These are phyloP conservation scores for Craterostigma plantagineum DNA, from an alignment of 257 asterid species.

Conservation along the genomic window DNA sequence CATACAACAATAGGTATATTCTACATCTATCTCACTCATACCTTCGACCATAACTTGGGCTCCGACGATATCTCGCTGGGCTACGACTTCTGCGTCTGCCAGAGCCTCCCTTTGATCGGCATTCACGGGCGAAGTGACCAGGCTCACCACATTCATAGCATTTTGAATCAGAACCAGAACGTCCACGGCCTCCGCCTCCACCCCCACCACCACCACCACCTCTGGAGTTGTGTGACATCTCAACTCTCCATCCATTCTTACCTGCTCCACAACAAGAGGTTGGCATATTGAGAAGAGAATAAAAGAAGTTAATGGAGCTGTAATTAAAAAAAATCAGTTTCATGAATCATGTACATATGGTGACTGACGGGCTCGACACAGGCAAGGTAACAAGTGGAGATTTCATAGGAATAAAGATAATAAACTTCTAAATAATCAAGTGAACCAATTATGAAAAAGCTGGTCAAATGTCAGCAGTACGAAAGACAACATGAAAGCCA, in stretches of 20 bases:
- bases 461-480: too few species aligned
- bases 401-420: too few species aligned
- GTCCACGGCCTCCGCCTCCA: conserved; percentile 6
- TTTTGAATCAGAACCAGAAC: conserved; percentile 3
- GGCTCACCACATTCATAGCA: conserved; percentile 8
- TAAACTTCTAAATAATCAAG: too few species aligned
- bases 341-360: too few species aligned
- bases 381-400: too few species aligned
- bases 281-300: background rate
- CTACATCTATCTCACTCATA: background rate
- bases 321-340: too few species aligned
- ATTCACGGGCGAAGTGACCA: conserved; percentile 5
- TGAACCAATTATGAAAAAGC: too few species aligned
- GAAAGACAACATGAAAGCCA: too few species aligned
- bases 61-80: conserved; percentile 2
- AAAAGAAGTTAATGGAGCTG: too few species aligned
- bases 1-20: background rate
- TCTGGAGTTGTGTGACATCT: background rate
- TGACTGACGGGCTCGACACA: too few species aligned
- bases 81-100: conserved; percentile 5
- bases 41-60: conserved; percentile 6
- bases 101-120: background rate
- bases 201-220: conserved; percentile 5
- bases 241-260: conserved; percentile 6
- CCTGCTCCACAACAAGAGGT: background rate